Percentiles rank a stretch among this genome's conserved stretches.
These are phyloP conservation scores for Aleurites moluccanus DNA, from an alignment of 441 rosid genomes.

Conservation along the genomic window DNA sequence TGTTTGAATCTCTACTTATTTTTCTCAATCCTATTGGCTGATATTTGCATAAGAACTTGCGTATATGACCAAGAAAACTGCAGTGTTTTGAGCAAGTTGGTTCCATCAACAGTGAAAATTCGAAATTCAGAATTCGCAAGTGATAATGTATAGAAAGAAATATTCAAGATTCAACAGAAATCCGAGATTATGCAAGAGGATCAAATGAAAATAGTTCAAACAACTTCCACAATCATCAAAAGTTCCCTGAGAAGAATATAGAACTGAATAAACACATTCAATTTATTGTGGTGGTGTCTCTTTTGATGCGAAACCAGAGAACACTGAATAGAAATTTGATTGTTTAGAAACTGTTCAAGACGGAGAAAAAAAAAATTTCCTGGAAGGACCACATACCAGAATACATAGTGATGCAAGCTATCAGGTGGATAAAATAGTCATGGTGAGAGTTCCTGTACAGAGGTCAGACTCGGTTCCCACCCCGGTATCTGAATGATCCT, in stretches of 20 bases:
- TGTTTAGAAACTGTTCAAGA: not conserved
- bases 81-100: not conserved
- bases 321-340: slow-evolving; percentile 9
- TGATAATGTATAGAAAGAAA: not conserved
- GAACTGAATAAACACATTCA: too few relatives aligned
- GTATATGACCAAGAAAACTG: slow-evolving; percentile 1
- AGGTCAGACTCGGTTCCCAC: slow-evolving; percentile 62
- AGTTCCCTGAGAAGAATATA: too few relatives aligned
- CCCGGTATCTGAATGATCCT: slow-evolving; percentile 20
- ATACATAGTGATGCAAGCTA: slow-evolving; percentile 6
- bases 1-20: too few relatives aligned
- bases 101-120: not conserved
- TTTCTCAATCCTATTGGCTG: not conserved
- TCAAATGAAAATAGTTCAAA: too few relatives aligned
- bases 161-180: not conserved
- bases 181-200: too few relatives aligned
- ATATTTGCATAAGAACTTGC: not conserved
- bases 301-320: slow-evolving; percentile 3
- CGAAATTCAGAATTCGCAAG: too few relatives aligned
- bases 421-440: slow-evolving; percentile 20
- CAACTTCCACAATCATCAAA: too few relatives aligned
- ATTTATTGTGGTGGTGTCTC: slow-evolving; percentile 8
- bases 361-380: not conserved
- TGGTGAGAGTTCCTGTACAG: slow-evolving; percentile 59
- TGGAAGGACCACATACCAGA: slow-evolving; percentile 19